phyloP scores from a whole-genome alignment of 352 stramenopile genomes.

The Globisporangium nunn region DNA sequence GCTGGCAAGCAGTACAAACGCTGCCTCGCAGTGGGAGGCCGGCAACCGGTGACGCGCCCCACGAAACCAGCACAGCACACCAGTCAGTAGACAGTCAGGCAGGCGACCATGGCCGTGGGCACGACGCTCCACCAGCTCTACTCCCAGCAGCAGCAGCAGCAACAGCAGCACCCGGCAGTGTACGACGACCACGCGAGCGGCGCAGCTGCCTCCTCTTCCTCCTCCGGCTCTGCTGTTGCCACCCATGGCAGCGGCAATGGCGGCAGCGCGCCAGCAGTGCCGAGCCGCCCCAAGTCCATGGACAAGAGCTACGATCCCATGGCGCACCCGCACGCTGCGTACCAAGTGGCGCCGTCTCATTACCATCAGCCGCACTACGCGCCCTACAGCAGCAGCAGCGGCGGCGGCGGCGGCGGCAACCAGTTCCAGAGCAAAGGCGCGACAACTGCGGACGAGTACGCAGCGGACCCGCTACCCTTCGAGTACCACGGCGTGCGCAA shows the following conservation, averaged over 20 bases:
- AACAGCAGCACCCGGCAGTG: constrained; percentile 16
- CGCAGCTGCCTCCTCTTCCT: no score
- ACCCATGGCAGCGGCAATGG: not conserved
- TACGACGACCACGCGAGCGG: constrained; percentile 17
- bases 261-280: not conserved
- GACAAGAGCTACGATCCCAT: constrained; percentile 9
- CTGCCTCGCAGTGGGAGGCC: not conserved
- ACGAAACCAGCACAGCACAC: not conserved
- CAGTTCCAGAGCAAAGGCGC: constrained; percentile 15
- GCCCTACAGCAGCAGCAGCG: constrained; percentile 1
- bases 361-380: constrained; percentile 19
- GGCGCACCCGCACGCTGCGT: constrained; percentile 10
- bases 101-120: constrained; percentile 28
- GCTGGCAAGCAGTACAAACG: not conserved
- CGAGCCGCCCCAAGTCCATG: constrained; percentile 7
- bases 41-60: not conserved
- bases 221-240: not conserved
- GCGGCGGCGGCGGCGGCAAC: not conserved
- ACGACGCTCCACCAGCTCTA: constrained; percentile 79
- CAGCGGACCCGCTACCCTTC: constrained; percentile 69
- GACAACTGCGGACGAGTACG: constrained; percentile 47
- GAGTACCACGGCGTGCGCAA: constrained; percentile 63
- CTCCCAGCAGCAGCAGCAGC: constrained; percentile 14
- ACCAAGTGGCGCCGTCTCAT: constrained; percentile 21
- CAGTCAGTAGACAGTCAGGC: not conserved